Base-by-base conservation (phyloP, 805 yeast species). In the Yamadazyma olivae region DNA sequence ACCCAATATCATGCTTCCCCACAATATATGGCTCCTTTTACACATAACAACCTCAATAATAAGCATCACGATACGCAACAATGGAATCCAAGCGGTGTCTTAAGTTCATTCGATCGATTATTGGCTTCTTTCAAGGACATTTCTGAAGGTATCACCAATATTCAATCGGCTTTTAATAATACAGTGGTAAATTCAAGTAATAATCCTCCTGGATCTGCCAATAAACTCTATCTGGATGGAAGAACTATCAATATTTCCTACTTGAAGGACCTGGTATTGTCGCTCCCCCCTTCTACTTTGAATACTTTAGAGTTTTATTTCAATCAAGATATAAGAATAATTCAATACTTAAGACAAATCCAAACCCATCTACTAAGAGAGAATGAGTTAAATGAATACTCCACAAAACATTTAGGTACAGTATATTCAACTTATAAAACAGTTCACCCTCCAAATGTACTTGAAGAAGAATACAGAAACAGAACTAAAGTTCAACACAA, bases 201-300 rank as follows among this genome's bases (percentile, higher is more conserved):
- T 4, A 34, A 28, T 15, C 32, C 39, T 13, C 27, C 27, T 5
- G 20, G 14, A 7, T 6, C 4, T 6, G 9, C 13, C 5, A 29
- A 17, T 7, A 17, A 17, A 17, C 16, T 29, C 22, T n/a, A 20
- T 4, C 6, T 18, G 10, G 30, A 17, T 29, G 19, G 19, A 12
- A n/a, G 20, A 16, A 26, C 27, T 15, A 16, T 36, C 14, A 31
- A 26, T 31, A 12, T 13, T 25, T 35, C 30, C n/a, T 26, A 25
- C 23, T 20, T 36, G 13, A 36, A 17, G 26, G 35, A 30, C 6
- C 32, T 30, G 32, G 30, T 45, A 12, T 10, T 33, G 10, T 36
- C 43, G 6, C 29, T 43, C 2, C 38, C 43, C 1, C 37, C 39
- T 10, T 23, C 36, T 4, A 39, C 22, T 17, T 33, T 45, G 13